Percentiles rank a stretch among this genome's conserved stretches.
phyloP scores from a whole-genome alignment of 2,329 filamentous ascomycete genomes.

The Arachnomyces sp. region DNA sequence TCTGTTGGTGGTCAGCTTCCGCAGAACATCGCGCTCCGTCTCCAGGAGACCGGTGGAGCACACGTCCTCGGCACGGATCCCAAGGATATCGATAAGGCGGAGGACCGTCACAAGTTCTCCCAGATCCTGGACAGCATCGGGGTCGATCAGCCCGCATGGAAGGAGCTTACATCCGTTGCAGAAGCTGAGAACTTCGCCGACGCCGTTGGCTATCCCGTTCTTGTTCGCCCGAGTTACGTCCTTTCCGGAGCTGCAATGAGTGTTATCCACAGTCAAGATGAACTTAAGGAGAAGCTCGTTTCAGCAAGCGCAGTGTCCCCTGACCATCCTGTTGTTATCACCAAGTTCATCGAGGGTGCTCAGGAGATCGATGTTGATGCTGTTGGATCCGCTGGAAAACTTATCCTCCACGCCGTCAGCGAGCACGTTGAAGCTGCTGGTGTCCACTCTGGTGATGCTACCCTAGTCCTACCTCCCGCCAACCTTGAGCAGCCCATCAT shows the following conservation, averaged over 20 bases:
- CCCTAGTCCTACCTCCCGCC: constrained; percentile 79
- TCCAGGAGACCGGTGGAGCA: constrained; percentile 84
- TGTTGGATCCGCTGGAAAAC: constrained; percentile 76
- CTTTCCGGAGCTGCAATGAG: constrained; percentile 98
- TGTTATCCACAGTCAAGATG: constrained; percentile 78
- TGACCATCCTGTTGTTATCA: constrained; percentile 96
- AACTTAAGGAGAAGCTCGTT: constrained; percentile 90
- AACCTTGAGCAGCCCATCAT: constrained; percentile 70
- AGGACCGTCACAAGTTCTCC: constrained; percentile 97
- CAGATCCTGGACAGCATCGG: constrained; percentile 95
- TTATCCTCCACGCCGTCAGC: constrained; percentile 84
- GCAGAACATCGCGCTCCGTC: constrained; percentile 90
- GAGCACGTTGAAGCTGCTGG: constrained; percentile 96
- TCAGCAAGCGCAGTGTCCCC: constrained; percentile 86
- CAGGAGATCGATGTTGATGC: constrained; percentile 95
- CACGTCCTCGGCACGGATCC: constrained; percentile 90
- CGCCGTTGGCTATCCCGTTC: constrained; percentile 82
- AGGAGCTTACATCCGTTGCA: constrained; percentile 82
- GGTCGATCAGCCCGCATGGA: constrained; percentile 95
- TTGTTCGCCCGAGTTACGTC: constrained; percentile 91
- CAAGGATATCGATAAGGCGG: constrained; percentile 91
- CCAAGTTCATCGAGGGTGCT: constrained; percentile 94
- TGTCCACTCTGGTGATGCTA: constrained; percentile 96
- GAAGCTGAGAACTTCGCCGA: constrained; percentile 84
- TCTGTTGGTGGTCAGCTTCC: constrained; percentile 94